These are phyloP conservation scores for Schwanniomyces sp. DNA, from an alignment of 805 yeast genomes.

Conservation along the genomic window DNA sequence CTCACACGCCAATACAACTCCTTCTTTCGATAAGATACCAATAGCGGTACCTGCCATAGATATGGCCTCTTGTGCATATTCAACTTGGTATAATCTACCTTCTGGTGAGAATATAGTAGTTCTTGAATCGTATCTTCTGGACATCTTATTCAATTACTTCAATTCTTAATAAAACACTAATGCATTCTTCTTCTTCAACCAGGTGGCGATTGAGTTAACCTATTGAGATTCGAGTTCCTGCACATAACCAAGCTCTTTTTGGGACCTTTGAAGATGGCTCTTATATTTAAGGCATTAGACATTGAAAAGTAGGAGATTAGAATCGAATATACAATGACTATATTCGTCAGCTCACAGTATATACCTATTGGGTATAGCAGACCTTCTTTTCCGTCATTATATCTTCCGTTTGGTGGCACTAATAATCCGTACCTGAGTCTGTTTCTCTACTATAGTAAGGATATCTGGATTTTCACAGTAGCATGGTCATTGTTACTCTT, in stretches of 20 bases:
- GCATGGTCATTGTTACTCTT: constrained; percentile 78
- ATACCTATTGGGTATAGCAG: constrained; percentile 79
- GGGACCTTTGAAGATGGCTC: not conserved
- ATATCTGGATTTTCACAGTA: constrained; percentile 81
- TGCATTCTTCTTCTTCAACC: constrained; percentile 1
- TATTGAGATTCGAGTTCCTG: constrained; percentile 4
- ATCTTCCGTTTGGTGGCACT: constrained; percentile 59
- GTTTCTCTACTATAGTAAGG: constrained; percentile 64
- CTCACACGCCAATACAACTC: constrained; percentile 96
- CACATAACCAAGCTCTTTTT: constrained; percentile 2
- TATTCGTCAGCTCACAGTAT: constrained; percentile 40
- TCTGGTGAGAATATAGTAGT: constrained; percentile 99
- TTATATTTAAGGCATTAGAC: not conserved
- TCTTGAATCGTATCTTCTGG: constrained; percentile 98
- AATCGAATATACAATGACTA: constrained; percentile 14
- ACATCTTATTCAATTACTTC: constrained; percentile 39
- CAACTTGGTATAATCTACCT: constrained; percentile 96
- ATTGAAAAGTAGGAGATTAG: not conserved
- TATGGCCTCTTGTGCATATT: constrained; percentile 92
- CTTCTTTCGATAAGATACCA: constrained; percentile 74
- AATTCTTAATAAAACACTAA: not conserved
- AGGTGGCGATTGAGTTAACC: constrained; percentile 7
- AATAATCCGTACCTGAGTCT: constrained; percentile 44
- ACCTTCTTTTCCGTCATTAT: constrained; percentile 80
- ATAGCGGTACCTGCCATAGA: constrained; percentile 82